phyloP scores from a whole-genome alignment of 106 monocot genomes.

The Acorus calamus region DNA sequence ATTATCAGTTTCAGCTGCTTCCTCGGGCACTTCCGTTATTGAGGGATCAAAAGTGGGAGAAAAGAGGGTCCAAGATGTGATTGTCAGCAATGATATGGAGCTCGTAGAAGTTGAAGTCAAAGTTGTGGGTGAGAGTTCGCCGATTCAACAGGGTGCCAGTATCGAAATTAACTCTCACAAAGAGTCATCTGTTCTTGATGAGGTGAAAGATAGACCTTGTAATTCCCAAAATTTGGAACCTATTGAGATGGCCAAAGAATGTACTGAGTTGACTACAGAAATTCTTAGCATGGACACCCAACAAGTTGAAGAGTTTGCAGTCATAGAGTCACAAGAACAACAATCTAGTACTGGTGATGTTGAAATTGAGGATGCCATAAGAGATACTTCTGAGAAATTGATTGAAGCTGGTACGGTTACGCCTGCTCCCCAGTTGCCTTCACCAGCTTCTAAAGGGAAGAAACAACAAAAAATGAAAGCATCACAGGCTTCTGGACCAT shows the following conservation, averaged over 20 bases:
- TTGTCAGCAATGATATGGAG: no score
- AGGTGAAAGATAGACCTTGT: slow-evolving; percentile 21
- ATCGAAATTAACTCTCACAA: slow-evolving; percentile 28
- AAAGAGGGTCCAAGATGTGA: no score
- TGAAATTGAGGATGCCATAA: slow-evolving; percentile 24
- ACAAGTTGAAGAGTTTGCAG: slow-evolving; percentile 13
- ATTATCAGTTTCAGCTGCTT: no score
- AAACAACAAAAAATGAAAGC: slow-evolving; percentile 34
- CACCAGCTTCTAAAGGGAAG: slow-evolving; percentile 28
- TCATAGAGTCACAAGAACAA: slow-evolving; percentile 19
- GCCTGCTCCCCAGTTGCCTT: slow-evolving; percentile 13
- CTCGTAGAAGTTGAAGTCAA: slow-evolving; percentile 1
- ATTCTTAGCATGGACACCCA: slow-evolving; percentile 18
- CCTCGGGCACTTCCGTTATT: no score
- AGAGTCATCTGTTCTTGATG: slow-evolving; percentile 12
- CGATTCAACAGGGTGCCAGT: slow-evolving; percentile 1
- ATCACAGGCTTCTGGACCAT: slow-evolving; percentile 21
- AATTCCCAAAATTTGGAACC: no score
- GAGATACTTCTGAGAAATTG: slow-evolving; percentile 34
- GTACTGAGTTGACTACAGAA: slow-evolving; percentile 5
- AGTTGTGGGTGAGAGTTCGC: slow-evolving; percentile 34
- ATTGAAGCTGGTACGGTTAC: slow-evolving; percentile 12
- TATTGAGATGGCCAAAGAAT: no score
- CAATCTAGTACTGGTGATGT: slow-evolving; percentile 15
- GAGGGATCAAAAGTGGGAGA: background rate